Evolutionary conservation across 2,329 filamentous ascomycete species (phyloP).

Genomic region (Phoma sp.): DNA sequence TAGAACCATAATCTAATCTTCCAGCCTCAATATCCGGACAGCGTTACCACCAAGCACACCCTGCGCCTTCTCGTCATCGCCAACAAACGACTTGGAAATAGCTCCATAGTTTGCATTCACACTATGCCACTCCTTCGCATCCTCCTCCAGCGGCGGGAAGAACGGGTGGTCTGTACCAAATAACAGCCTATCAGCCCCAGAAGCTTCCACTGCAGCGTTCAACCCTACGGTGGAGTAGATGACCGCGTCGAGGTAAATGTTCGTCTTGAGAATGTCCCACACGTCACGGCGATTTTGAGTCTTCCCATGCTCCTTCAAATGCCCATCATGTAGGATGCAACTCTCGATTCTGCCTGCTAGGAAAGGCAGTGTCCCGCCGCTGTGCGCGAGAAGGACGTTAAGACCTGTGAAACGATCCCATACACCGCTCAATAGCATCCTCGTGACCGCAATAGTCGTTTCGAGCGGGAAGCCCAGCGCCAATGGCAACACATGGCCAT

Average conservation of each 20-base stretch:
- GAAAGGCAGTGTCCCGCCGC: slow-evolving; percentile 87
- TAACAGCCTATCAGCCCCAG: slow-evolving; percentile 73
- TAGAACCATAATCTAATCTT: slow-evolving; percentile 19
- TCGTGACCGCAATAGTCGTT: slow-evolving; percentile 86
- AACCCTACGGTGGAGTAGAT: slow-evolving; percentile 79
- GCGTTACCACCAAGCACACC: slow-evolving; percentile 69
- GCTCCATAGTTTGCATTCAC: slow-evolving; percentile 67
- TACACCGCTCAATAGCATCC: slow-evolving; percentile 86
- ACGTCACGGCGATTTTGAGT: slow-evolving; percentile 63
- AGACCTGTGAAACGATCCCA: slow-evolving; percentile 78
- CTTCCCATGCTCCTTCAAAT: slow-evolving; percentile 71
- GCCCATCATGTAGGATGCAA: slow-evolving; percentile 82
- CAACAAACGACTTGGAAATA: slow-evolving; percentile 61
- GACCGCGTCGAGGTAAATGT: slow-evolving; percentile 88
- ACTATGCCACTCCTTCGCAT: slow-evolving; percentile 74
- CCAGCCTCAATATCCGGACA: slow-evolving; percentile 56
- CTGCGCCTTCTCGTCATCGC: slow-evolving; percentile 54
- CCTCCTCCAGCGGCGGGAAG: slow-evolving; percentile 75
- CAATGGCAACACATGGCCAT: slow-evolving; percentile 86
- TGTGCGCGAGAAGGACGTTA: slow-evolving; percentile 82
- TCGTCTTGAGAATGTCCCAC: slow-evolving; percentile 73
- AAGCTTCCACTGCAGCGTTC: slow-evolving; percentile 72
- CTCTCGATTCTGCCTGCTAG: slow-evolving; percentile 87
- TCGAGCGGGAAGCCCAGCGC: slow-evolving; percentile 90
- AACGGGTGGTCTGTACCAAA: slow-evolving; percentile 86